Conservation (phyloP, 352 stramenopile species). For the Globisporangium emineosum region DNA sequence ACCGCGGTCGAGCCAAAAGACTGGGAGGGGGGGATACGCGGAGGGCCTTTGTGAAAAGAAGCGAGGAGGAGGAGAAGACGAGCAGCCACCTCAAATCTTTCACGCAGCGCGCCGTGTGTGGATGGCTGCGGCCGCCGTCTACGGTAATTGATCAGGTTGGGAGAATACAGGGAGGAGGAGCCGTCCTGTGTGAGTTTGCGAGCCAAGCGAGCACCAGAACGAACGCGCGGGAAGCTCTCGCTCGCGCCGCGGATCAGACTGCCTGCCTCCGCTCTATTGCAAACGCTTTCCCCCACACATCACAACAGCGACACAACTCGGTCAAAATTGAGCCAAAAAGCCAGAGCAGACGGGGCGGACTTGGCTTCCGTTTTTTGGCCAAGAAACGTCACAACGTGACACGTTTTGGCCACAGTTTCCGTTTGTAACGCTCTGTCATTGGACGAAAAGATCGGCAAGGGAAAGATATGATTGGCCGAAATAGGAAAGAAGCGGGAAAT, state of each 20-base stretch:
- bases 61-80: background rate
- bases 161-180: background rate
- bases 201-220: background rate
- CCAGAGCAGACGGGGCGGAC: background rate
- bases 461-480: constrained; percentile 9
- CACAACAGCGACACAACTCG: background rate
- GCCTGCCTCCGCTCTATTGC: background rate
- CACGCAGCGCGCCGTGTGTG: background rate
- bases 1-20: too few species aligned
- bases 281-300: background rate
- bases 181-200: background rate
- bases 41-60: background rate
- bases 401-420: background rate
- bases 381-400: background rate
- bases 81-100: background rate
- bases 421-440: background rate
- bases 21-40: background rate
- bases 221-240: background rate
- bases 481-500: background rate
- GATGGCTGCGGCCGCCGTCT: background rate
- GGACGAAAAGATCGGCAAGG: background rate
- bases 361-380: background rate
- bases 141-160: too few species aligned
- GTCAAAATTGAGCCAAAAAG: background rate
- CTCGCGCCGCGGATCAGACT: background rate